phyloP scores from a whole-genome alignment of 2,329 filamentous ascomycete species.

The Fusarium multiceps region DNA sequence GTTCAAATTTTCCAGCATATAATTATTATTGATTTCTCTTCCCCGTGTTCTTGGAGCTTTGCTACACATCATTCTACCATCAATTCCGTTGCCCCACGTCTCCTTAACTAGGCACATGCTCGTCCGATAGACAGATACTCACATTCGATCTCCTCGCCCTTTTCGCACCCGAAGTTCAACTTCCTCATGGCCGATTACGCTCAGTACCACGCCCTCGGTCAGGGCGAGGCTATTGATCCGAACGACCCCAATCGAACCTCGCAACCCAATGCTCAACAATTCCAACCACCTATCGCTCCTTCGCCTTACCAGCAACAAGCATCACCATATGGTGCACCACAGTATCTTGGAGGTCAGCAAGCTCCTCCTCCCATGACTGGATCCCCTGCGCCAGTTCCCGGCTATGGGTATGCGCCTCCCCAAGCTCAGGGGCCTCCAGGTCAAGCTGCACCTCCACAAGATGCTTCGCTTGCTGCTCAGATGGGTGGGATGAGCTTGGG shows the following conservation, averaged over 20 bases:
- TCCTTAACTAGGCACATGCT: slow-evolving; percentile 44
- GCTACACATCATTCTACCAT: slow-evolving; percentile 20
- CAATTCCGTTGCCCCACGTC: slow-evolving; percentile 42
- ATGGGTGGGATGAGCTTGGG: slow-evolving; percentile 82
- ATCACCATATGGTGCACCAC: slow-evolving; percentile 53
- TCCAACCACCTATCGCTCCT: slow-evolving; percentile 65
- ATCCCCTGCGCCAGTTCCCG: slow-evolving; percentile 43
- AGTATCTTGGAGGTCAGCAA: slow-evolving; percentile 54
- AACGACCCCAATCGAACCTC: slow-evolving; percentile 63
- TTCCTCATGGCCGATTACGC: slow-evolving; percentile 65
- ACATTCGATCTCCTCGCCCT: slow-evolving; percentile 35
- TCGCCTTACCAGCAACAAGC: slow-evolving; percentile 64
- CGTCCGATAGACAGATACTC: slow-evolving; percentile 42
- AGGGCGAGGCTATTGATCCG: slow-evolving; percentile 65
- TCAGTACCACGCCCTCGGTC: slow-evolving; percentile 67
- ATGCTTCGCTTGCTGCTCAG: slow-evolving; percentile 72
- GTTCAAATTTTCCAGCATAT: slow-evolving; percentile 36
- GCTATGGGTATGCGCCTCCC: slow-evolving; percentile 47
- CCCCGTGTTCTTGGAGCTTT: slow-evolving; percentile 25
- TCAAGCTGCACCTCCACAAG: slow-evolving; percentile 52
- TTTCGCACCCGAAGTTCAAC: slow-evolving; percentile 22
- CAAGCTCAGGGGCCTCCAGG: slow-evolving; percentile 43
- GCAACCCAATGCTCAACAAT: slow-evolving; percentile 65
- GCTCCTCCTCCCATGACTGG: slow-evolving; percentile 42
- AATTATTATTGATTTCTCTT: slow-evolving; percentile 39